phyloP scores from a whole-genome alignment of 768 basidiomycete species.

The Lyophyllum shimeji region DNA sequence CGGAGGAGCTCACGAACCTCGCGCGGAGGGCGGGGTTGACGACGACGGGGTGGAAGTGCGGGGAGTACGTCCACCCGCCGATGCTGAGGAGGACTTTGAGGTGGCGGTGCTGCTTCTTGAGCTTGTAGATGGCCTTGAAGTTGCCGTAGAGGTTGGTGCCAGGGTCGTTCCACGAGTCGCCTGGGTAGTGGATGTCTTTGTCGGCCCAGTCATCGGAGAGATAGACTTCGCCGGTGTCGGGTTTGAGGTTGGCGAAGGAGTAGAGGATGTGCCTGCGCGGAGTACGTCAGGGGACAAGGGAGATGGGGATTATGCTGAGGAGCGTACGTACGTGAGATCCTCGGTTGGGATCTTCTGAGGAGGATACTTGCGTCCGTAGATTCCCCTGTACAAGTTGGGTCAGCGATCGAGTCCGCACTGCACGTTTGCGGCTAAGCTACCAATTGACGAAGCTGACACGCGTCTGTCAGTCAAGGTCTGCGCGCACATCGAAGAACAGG shows the following conservation, averaged over 20 bases:
- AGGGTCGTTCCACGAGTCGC: constrained; percentile 91
- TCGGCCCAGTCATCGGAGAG: constrained; percentile 94
- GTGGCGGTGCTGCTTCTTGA: constrained; percentile 85
- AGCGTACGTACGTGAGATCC: constrained; percentile 76
- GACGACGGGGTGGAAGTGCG: constrained; percentile 83
- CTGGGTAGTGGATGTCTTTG: constrained; percentile 94
- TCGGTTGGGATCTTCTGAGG: constrained; percentile 80
- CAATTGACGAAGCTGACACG: constrained; percentile 71
- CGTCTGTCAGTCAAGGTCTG: constrained; percentile 6
- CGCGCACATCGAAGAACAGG: not conserved
- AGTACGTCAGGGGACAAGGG: constrained; percentile 5
- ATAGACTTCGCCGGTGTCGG: constrained; percentile 83
- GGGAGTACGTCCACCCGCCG: constrained; percentile 94
- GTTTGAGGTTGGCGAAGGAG: constrained; percentile 87
- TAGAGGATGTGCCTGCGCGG: constrained; percentile 77
- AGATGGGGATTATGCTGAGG: constrained; percentile 1
- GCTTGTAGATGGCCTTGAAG: constrained; percentile 87
- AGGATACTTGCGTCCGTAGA: constrained; percentile 91
- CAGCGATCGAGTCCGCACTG: not conserved
- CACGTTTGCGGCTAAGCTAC: constrained; percentile 34
- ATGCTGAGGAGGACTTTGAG: constrained; percentile 85
- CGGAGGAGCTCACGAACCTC: constrained; percentile 78
- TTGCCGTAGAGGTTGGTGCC: constrained; percentile 95
- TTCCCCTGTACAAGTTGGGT: constrained; percentile 62
- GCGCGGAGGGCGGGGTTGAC: constrained; percentile 58